Evolutionary conservation across 257 asterid genomes (phyloP).

Genomic region (Lycium barbarum): DNA sequence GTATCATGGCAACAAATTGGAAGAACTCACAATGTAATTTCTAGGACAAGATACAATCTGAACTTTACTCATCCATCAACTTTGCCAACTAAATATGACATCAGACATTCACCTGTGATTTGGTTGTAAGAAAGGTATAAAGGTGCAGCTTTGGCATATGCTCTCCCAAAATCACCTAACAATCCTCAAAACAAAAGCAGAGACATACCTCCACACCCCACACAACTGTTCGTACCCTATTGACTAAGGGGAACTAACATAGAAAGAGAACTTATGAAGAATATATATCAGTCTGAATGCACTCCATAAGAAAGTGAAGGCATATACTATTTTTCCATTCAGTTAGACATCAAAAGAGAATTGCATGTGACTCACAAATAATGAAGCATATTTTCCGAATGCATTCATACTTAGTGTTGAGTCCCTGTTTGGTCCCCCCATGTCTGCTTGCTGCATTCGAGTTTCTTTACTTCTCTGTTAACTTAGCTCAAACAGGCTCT

Average conservation of each 20-base stretch:
- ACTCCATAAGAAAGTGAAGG: neutral
- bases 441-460: no score
- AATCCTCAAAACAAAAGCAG: conserved; percentile 10
- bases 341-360: conserved; percentile 2
- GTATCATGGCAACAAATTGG: no score
- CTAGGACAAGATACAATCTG: neutral
- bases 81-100: neutral
- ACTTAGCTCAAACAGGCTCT: no score
- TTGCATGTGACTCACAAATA: neutral
- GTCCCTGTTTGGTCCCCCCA: no score
- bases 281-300: neutral
- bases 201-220: conserved; percentile 1
- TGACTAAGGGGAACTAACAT: neutral
- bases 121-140: neutral
- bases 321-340: neutral
- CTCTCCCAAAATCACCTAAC: conserved; percentile 13
- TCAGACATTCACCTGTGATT: neutral
- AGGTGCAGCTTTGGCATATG: neutral
- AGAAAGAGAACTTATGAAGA: neutral
- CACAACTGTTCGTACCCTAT: neutral
- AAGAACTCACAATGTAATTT: neutral
- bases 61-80: conserved; percentile 2
- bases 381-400: neutral
- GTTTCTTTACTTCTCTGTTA: no score
- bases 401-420: no score